Evolutionary conservation across 2,329 filamentous ascomycete genomes (phyloP), one percentile per base, ranked within the genome.

Genomic region (Corynespora cassiicola): DNA sequence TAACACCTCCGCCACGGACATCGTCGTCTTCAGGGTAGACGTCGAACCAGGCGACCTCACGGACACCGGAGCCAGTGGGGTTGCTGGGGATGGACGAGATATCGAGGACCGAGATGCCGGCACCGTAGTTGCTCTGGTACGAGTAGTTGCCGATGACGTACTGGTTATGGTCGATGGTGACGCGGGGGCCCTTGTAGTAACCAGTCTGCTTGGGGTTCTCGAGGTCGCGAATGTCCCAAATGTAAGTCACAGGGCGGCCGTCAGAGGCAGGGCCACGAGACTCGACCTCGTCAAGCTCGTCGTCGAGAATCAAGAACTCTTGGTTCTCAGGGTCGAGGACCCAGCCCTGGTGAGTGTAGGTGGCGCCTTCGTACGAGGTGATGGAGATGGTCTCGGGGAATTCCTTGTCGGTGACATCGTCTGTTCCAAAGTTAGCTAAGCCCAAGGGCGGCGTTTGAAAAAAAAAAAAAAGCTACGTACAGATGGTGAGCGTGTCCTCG

Each of bases 321-420:
- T 66, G 63, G 51, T 56, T 60, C 36, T 63, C 50, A 17, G 51
- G 36, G 50, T 66, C 59, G 2, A 78, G 70, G 20, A 81, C 68
- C 77, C 78, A 80, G 6, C 80, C 80, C 53, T 82, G 79, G 54
- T 84, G 80, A 1, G 78, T 80, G 64, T 82, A 83, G 11, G 71
- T 58, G n/a, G 75, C 76, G 25, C 79, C 79, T n/a, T 75, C 71
- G 58, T 82, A 82, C 0, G 72, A 74, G 2, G 77, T 80, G 42
- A 70, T 70, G 33, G 78, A 80, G 47, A 82, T 72, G 43, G 80
- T 68, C 14, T 59, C 70, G 1, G 69, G 64, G 4, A 47, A 52
- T 19, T 68, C 63, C 65, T 79, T 78, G 61, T 79, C 63, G 15
- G 73, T 77, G 7, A 79, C 72, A 34, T 80, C 76, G 55, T 75